A percentile compares a stretch with the other conserved stretches of the same genome.
Conservation (phyloP, 2,329 filamentous ascomycete species). For the Dactylellina parvicollis region DNA sequence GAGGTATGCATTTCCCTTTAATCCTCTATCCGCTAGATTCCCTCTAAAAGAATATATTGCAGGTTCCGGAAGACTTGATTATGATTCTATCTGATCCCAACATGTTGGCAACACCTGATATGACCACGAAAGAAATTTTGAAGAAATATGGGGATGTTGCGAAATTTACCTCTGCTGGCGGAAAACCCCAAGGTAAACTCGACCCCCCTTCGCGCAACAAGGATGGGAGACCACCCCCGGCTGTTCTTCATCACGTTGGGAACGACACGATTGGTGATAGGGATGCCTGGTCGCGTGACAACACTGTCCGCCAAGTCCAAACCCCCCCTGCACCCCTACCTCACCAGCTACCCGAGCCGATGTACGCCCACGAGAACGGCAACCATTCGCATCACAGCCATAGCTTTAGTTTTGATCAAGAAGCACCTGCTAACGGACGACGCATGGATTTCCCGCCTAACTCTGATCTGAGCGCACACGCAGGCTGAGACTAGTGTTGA, state of each 20-base stretch:
- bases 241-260: constrained; percentile 75
- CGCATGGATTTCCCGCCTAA: constrained; percentile 44
- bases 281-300: constrained; percentile 79
- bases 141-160: constrained; percentile 88
- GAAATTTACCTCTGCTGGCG: constrained; percentile 70
- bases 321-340: constrained; percentile 66
- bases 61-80: constrained; percentile 94
- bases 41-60: constrained; percentile 22
- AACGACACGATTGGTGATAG: constrained; percentile 76
- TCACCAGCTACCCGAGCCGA: constrained; percentile 62
- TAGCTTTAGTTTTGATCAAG: constrained; percentile 50
- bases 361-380: constrained; percentile 59
- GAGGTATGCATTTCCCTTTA: constrained; percentile 72
- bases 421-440: constrained; percentile 33
- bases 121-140: constrained; percentile 96
- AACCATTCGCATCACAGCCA: constrained; percentile 52
- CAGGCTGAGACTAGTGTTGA: constrained; percentile 3
- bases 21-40: not conserved
- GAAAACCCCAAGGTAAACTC: constrained; percentile 62
- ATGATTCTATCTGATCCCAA: constrained; percentile 83
- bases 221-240: constrained; percentile 68
- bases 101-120: constrained; percentile 83
- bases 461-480: constrained; percentile 43
- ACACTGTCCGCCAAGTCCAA: constrained; percentile 79
- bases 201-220: constrained; percentile 63